phyloP scores from a whole-genome alignment of 768 basidiomycete species.

The Glaciozyma martinii region DNA sequence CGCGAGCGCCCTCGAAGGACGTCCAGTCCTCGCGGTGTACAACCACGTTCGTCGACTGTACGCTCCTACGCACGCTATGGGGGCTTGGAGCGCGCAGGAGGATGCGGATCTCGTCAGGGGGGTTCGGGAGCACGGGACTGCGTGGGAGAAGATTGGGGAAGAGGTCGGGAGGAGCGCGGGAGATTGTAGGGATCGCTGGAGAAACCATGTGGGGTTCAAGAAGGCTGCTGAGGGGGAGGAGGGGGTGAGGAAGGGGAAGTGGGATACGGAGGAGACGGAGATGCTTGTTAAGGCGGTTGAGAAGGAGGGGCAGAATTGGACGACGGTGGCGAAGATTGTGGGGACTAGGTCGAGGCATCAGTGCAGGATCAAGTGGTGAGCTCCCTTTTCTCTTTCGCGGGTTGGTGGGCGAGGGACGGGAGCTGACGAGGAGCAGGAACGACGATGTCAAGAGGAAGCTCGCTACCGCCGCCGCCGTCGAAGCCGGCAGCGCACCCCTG shows the following conservation, averaged over 20 bases:
- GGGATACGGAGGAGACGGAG: slow-evolving; percentile 12
- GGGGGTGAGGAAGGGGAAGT: slow-evolving; percentile 1
- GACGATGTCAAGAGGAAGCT: no score
- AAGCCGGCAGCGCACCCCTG: background rate
- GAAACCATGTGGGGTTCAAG: slow-evolving; percentile 9
- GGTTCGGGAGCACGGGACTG: slow-evolving; percentile 6
- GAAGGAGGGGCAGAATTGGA: slow-evolving; percentile 1
- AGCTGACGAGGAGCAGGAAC: background rate
- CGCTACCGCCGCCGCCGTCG: background rate
- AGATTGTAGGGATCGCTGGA: slow-evolving; percentile 23
- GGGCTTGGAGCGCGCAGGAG: slow-evolving; percentile 11
- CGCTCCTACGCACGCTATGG: background rate
- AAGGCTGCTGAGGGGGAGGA: background rate
- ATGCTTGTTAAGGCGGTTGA: background rate
- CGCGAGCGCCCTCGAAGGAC: slow-evolving; percentile 13
- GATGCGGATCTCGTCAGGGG: background rate
- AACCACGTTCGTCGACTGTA: slow-evolving; percentile 24
- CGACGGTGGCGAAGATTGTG: background rate
- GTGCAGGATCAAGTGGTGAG: slow-evolving; percentile 27
- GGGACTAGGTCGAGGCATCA: slow-evolving; percentile 19
- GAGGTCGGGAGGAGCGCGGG: background rate
- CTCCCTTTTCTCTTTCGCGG: background rate
- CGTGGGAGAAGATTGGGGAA: slow-evolving; percentile 16
- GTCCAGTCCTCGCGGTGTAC: slow-evolving; percentile 23
- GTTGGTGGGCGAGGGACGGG: background rate